Evolutionary conservation across 2,329 filamentous ascomycete species (phyloP).

Genomic region (Sporothrix mexicana): DNA sequence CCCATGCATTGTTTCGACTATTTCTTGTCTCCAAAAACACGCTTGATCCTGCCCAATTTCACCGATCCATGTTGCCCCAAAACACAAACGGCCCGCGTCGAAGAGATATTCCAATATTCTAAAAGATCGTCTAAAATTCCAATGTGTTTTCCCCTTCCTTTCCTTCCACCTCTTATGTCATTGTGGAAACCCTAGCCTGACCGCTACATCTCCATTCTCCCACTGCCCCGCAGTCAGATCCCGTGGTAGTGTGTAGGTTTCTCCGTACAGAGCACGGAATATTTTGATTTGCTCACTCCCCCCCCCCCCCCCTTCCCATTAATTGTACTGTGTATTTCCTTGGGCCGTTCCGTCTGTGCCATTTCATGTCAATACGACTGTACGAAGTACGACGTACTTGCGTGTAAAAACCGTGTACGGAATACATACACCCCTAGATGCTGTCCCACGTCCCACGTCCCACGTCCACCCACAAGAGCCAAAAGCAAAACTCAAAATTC

Average conservation of each 20-base stretch:
- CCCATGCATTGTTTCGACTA: too few species aligned
- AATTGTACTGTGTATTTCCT: neutral
- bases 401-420: neutral
- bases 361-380: neutral
- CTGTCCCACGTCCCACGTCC: neutral
- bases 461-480: neutral
- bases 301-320: neutral
- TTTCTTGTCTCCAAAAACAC: too few species aligned
- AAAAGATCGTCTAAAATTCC: too few species aligned
- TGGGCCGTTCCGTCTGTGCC: neutral
- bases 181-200: slow-evolving; percentile 7
- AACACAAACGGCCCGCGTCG: too few species aligned
- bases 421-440: neutral
- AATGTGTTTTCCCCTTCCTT: neutral
- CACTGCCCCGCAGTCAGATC: slow-evolving; percentile 15
- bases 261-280: too few species aligned
- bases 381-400: neutral
- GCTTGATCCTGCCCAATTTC: too few species aligned
- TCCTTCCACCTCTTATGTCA: neutral
- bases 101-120: too few species aligned
- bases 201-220: slow-evolving; percentile 1
- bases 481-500: too few species aligned
- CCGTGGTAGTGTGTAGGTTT: neutral
- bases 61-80: too few species aligned
- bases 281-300: neutral